phyloP scores from a whole-genome alignment of 2,329 filamentous ascomycete genomes.

The Penicillium janthinellum region DNA sequence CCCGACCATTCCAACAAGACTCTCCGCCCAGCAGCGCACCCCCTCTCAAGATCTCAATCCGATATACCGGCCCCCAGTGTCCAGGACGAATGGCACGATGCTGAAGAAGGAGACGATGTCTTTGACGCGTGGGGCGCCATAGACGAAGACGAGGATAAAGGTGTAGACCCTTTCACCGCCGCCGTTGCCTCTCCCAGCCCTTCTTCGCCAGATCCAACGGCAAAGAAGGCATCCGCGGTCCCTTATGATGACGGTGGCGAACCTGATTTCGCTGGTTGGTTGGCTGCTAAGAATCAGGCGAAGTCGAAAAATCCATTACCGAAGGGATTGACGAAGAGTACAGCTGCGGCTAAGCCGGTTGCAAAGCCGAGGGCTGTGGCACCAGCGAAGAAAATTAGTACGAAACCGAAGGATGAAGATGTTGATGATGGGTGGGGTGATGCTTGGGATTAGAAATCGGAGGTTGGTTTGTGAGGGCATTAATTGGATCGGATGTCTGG shows the following conservation, averaged over 20 bases:
- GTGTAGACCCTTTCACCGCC: constrained; percentile 44
- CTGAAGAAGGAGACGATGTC: constrained; percentile 62
- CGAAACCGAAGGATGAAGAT: constrained; percentile 56
- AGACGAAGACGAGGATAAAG: constrained; percentile 54
- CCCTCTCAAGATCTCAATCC: constrained; percentile 44
- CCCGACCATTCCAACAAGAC: constrained; percentile 25
- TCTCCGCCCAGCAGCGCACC: constrained; percentile 30
- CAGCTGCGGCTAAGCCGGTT: constrained; percentile 42
- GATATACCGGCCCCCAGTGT: constrained; percentile 42
- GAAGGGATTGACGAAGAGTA: constrained; percentile 74
- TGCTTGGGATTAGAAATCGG: constrained; percentile 46
- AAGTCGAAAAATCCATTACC: constrained; percentile 75
- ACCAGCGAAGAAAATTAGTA: constrained; percentile 67
- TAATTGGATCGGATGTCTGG: background rate
- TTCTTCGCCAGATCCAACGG: constrained; percentile 30
- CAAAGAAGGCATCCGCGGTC: constrained; percentile 41
- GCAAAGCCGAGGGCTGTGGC: constrained; percentile 52
- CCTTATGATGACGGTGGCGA: constrained; percentile 82
- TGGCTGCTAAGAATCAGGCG: constrained; percentile 79
- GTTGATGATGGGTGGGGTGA: constrained; percentile 53
- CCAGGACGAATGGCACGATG: constrained; percentile 47
- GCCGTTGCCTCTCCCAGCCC: constrained; percentile 32
- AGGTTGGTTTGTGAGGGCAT: background rate
- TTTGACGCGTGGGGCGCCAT: constrained; percentile 75
- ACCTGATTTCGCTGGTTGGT: constrained; percentile 93